Evolutionary conservation across 2,329 filamentous ascomycete species (phyloP), one percentile per base, ranked within the genome.

Genomic region (Alternaria triticimaculans): DNA sequence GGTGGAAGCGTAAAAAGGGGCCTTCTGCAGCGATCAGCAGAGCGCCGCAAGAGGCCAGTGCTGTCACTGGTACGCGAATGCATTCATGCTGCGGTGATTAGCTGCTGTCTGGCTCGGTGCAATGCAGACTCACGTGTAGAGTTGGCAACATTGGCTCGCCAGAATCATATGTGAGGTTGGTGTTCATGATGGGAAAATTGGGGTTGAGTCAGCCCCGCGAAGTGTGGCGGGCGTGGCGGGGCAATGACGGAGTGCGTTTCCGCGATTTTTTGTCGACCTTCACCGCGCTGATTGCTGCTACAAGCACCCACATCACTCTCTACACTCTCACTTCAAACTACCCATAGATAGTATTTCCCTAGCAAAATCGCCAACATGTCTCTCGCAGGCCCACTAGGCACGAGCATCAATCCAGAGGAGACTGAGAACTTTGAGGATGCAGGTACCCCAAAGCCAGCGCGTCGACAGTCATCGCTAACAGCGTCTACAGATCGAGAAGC

Each of bases 401-500:
- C 69, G 30, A 66, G 62, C 58, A 63, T 84, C 68, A 80, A 81
- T 64, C 71, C 82, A 23, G 88, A 92, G 76, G 82, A 89, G 78
- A 88, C 89, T 37, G 87, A 91, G 77, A 92, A 92, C 81, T 84
- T 89, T 69, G 88, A 90, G 80, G 89, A 91, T 82, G 88, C 89
- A 81, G 71, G 90, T 80, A 37, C 55, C 56, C 58, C 23, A 43
- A 12, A 26, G 33, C 54, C 21, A 57, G 54, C 43, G 9, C 33
- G 20, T 30, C 10, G 33, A 30, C 23, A 60, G 26, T 55, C 53
- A 56, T 63, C 61, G 49, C 58, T 64, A 64, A 77, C 81, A 58
- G 78, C 66, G 20, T 59, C 58, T 30, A 7, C 70, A 97, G 92
- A 97, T 99, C 80, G 96, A 99, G 87, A 97, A 97, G 87, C 96